A percentile compares a stretch with the other conserved stretches of the same genome.
Conservation (phyloP, 1,284 basidiomycete species). For the Trichosporon sp. region DNA sequence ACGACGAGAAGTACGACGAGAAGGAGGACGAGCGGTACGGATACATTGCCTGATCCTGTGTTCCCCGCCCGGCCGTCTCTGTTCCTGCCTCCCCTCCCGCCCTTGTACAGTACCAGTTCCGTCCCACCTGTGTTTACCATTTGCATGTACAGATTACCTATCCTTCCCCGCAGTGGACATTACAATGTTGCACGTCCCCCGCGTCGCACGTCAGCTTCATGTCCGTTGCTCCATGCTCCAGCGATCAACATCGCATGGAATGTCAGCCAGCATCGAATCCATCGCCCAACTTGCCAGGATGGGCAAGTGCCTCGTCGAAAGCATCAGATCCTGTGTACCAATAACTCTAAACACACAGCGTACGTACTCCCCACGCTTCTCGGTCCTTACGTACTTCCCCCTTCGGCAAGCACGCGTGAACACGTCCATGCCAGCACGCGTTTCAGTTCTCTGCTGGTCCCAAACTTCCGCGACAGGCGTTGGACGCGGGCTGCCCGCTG, state of each 20-base stretch:
- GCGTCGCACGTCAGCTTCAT: not conserved
- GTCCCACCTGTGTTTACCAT: not conserved
- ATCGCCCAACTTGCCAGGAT: not conserved
- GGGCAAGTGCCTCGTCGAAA: not conserved
- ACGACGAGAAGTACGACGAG: slow-evolving; percentile 12
- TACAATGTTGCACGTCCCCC: not conserved
- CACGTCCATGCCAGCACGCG: not conserved
- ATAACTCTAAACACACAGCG: not conserved
- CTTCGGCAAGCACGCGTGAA: not conserved
- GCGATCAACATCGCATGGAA: not conserved
- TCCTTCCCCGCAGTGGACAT: not conserved
- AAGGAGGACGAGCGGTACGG: slow-evolving; percentile 7
- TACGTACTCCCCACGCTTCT: not conserved
- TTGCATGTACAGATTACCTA: not conserved
- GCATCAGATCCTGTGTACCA: not conserved
- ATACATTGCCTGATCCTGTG: not conserved
- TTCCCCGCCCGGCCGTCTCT: not conserved
- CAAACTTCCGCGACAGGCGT: not conserved
- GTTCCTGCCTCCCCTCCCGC: not conserved
- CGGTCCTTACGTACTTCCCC: not conserved
- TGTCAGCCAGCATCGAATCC: not conserved
- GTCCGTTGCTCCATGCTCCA: too few relatives aligned
- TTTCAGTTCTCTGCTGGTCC: not conserved
- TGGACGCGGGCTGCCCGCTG: not conserved
- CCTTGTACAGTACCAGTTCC: not conserved